These are phyloP conservation scores for Tricholoma sp. DNA, from an alignment of 768 basidiomycete genomes.

Conservation along the genomic window DNA sequence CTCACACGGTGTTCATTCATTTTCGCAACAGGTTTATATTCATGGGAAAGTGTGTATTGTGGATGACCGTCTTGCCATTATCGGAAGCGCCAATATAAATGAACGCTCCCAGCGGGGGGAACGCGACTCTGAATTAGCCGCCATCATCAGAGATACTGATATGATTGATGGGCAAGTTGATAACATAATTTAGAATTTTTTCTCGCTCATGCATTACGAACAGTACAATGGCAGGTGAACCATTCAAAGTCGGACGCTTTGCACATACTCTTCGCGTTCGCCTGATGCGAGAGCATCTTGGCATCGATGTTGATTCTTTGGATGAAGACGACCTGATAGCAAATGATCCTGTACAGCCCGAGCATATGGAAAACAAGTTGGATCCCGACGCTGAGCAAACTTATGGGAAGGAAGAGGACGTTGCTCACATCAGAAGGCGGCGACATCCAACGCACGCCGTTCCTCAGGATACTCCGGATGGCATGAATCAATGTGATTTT, in stretches of 20 bases:
- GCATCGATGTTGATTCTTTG: slow-evolving; percentile 88
- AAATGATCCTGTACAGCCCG: slow-evolving; percentile 42
- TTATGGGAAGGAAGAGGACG: slow-evolving; percentile 36
- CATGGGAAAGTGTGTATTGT: slow-evolving; percentile 88
- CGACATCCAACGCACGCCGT: slow-evolving; percentile 28
- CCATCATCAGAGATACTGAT: slow-evolving; percentile 93
- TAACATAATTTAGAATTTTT: background rate
- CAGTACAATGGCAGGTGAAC: slow-evolving; percentile 90
- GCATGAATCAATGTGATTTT: slow-evolving; percentile 45
- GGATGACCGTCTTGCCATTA: slow-evolving; percentile 91
- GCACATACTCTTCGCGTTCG: slow-evolving; percentile 91
- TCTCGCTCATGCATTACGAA: background rate
- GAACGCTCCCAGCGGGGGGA: slow-evolving; percentile 95
- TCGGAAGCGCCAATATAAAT: slow-evolving; percentile 97
- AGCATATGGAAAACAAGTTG: slow-evolving; percentile 57
- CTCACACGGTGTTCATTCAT: slow-evolving; percentile 9
- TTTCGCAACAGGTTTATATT: slow-evolving; percentile 67
- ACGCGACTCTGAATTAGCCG: slow-evolving; percentile 92
- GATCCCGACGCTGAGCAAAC: slow-evolving; percentile 71
- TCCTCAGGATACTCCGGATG: slow-evolving; percentile 32
- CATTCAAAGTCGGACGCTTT: slow-evolving; percentile 95
- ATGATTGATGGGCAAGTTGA: slow-evolving; percentile 80
- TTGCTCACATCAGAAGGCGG: slow-evolving; percentile 37
- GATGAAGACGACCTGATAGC: slow-evolving; percentile 68
- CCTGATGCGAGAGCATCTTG: slow-evolving; percentile 95